Base-by-base conservation (phyloP, 2,329 filamentous ascomycete genomes). In the Shiraia sp. region DNA sequence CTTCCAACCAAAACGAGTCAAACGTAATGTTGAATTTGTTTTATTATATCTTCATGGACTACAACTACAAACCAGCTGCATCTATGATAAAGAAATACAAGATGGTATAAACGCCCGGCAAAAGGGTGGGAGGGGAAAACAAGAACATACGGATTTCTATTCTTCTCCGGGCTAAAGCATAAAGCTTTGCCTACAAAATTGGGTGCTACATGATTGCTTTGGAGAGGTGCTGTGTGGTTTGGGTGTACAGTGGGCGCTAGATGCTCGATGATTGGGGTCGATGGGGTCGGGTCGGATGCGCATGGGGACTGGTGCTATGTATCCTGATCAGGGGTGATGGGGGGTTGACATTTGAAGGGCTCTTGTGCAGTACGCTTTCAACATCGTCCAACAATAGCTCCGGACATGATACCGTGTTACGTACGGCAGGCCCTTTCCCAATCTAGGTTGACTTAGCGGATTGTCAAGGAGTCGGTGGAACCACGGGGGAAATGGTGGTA, bases 191-290 rank as follows among this genome's bases (percentile, higher is more conserved):
- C 53, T 62, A 62, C 59, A 62, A 62, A 55, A 59, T 55, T 42
- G 57, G 48, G 59, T 62, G 59, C 59, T 62, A 62, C 59, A 62
- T 61, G 59, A 62, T 44, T 49, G 48, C 47, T 54, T 43, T 52
- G 55, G 59, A 62, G 59, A 53, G 36, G 51, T 59, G 55, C 55
- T 56, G 49, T 48, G 51, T 53, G 50, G 45, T 52, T 51, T 40
- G 45, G 46, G 32, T 47, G 47, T 49, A 39, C 28, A 33, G 15
- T 33, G 32, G 42, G 37, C 43, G 36, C 38, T 26, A 37, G 40
- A 27, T 22, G 25, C 17, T 32, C 29, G 35, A 44, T 45, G 35
- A 30, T 38, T 47, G 37, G 40, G 42, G 44, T 47, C 36, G 50
- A 40, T 42, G 49, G 40, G 44, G 36, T 40, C 47, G 30, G 45